A percentile compares a stretch with the other conserved stretches of the same genome.
phyloP scores from a whole-genome alignment of 192 early-diverging fungal genomes.

The Gigaspora rosea region DNA sequence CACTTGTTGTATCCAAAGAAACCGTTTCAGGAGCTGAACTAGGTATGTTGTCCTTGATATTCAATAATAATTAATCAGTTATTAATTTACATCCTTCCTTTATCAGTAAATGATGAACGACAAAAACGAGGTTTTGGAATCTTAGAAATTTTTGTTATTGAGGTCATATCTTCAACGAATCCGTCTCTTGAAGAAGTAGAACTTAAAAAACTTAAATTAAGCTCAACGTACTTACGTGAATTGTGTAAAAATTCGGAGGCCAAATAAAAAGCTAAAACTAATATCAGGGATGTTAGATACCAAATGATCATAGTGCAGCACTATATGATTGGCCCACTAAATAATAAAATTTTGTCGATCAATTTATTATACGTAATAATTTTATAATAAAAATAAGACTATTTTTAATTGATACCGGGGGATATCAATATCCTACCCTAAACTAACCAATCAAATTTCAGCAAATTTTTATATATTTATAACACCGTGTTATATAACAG shows the following conservation, averaged over 20 bases:
- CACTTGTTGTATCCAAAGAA: slow-evolving; percentile 83
- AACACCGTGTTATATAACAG: too few species aligned
- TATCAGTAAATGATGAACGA: slow-evolving; percentile 78
- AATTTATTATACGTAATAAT: too few species aligned
- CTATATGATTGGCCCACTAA: neutral
- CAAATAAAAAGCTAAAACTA: neutral
- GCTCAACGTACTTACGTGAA: slow-evolving; percentile 75
- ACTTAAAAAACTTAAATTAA: slow-evolving; percentile 68
- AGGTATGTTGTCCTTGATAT: slow-evolving; percentile 48
- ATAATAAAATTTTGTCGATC: too few species aligned
- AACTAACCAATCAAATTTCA: too few species aligned
- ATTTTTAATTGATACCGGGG: too few species aligned
- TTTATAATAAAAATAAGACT: too few species aligned
- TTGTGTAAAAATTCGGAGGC: slow-evolving; percentile 9
- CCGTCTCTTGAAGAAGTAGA: slow-evolving; percentile 41
- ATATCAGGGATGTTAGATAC: neutral
- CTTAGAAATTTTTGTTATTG: slow-evolving; percentile 72
- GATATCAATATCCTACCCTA: too few species aligned
- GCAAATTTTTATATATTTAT: too few species aligned
- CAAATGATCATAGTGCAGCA: neutral
- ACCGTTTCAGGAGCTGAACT: slow-evolving; percentile 71
- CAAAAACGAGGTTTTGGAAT: slow-evolving; percentile 50
- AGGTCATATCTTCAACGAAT: slow-evolving; percentile 58
- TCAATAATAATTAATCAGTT: neutral
- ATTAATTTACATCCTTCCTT: neutral